Conservation (phyloP, 768 basidiomycete species). For the Phanerochaete carnosa region DNA sequence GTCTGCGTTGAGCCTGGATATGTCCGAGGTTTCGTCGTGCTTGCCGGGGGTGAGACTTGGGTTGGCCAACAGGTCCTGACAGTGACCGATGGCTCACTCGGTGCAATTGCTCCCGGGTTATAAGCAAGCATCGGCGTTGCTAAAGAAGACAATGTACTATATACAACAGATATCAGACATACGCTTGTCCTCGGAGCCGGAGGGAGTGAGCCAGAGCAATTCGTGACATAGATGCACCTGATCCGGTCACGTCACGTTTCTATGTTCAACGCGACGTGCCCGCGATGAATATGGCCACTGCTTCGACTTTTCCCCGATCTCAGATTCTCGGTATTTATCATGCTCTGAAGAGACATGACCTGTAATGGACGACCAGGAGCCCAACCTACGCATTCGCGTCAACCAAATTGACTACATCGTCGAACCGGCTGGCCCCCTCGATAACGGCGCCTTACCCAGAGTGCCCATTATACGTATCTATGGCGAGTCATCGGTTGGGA, state of each 20-base stretch:
- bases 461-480: constrained; percentile 86
- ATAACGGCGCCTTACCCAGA: constrained; percentile 53
- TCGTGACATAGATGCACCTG: neutral
- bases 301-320: neutral
- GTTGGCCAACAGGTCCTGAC: constrained; percentile 70
- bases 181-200: neutral
- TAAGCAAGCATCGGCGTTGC: neutral
- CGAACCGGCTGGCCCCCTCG: constrained; percentile 55
- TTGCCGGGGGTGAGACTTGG: constrained; percentile 70
- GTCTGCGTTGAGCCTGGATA: constrained; percentile 92
- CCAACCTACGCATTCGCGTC: constrained; percentile 38
- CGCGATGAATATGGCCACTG: neutral
- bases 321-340: neutral
- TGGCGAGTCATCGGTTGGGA: constrained; percentile 73
- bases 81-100: constrained; percentile 18
- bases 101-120: neutral
- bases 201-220: neutral
- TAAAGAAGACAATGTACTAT: constrained; percentile 7
- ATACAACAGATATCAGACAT: neutral
- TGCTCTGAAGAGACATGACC: constrained; percentile 13
- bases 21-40: constrained; percentile 66
- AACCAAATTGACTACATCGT: constrained; percentile 66
- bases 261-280: neutral
- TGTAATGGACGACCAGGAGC: constrained; percentile 8
- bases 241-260: neutral